A percentile compares a stretch with the other conserved stretches of the same genome.
Conservation (phyloP, 2,329 filamentous ascomycete genomes). For the Venturia asperata region DNA sequence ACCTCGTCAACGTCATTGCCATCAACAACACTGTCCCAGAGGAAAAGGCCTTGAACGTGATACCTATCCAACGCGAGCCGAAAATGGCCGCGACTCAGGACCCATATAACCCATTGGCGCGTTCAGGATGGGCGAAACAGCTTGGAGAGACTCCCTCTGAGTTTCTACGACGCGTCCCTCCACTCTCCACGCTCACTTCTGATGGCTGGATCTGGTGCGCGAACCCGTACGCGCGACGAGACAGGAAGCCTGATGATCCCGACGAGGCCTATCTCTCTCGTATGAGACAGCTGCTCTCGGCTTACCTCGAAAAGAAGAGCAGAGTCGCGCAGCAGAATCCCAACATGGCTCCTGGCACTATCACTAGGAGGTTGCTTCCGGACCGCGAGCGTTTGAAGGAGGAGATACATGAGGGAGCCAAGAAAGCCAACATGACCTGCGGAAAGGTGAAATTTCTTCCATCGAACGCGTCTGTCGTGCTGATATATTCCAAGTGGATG, state of each 20-base stretch:
- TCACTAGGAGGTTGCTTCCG: conserved; percentile 35
- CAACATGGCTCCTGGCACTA: conserved; percentile 38
- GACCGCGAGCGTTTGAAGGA: conserved; percentile 40
- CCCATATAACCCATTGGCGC: conserved; percentile 55
- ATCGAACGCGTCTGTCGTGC: background rate
- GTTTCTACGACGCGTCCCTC: conserved; percentile 63
- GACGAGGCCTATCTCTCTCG: conserved; percentile 45
- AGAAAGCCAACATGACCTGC: conserved; percentile 48
- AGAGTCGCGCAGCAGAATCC: conserved; percentile 47
- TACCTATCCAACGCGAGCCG: background rate
- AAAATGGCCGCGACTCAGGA: conserved; percentile 22
- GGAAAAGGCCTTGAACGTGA: conserved; percentile 8
- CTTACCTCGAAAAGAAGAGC: conserved; percentile 40
- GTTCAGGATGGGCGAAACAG: conserved; percentile 50
- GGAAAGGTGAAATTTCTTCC: conserved; percentile 54
- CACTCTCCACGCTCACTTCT: conserved; percentile 49
- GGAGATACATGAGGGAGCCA: conserved; percentile 56
- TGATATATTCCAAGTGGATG: conserved; percentile 56
- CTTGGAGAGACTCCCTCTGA: conserved; percentile 54
- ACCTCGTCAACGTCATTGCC: conserved; percentile 25
- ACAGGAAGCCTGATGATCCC: conserved; percentile 33
- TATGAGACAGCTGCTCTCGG: conserved; percentile 49
- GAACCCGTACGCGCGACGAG: conserved; percentile 50
- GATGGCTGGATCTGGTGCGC: conserved; percentile 67
- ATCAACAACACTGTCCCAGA: conserved; percentile 9